Evolutionary conservation across 2,329 filamentous ascomycete species (phyloP).

Genomic region (Piedraia hortae): DNA sequence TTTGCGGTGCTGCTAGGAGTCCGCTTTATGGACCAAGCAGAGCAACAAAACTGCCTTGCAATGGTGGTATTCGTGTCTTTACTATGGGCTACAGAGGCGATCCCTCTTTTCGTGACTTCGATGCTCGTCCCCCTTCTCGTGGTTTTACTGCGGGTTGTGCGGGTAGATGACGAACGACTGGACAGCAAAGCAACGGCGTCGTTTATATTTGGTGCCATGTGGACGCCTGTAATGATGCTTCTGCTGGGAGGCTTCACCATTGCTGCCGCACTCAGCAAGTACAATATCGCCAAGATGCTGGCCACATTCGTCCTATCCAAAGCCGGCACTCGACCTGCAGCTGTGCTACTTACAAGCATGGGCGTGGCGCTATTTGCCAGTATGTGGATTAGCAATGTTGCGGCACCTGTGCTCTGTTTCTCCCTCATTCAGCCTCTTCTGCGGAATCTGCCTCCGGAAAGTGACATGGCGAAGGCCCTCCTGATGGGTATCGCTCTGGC

Average conservation of each 20-base stretch:
- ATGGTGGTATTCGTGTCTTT: constrained; percentile 82
- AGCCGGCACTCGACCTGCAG: constrained; percentile 68
- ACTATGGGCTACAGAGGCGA: constrained; percentile 92
- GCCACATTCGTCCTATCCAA: constrained; percentile 91
- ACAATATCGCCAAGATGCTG: constrained; percentile 91
- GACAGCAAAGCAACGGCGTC: constrained; percentile 54
- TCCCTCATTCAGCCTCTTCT: constrained; percentile 95
- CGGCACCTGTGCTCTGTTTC: constrained; percentile 86
- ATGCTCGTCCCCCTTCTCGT: constrained; percentile 80
- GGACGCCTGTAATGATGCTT: constrained; percentile 97
- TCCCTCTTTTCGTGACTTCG: constrained; percentile 89
- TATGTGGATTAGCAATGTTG: constrained; percentile 98
- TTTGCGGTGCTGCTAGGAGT: constrained; percentile 49
- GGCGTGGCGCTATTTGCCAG: constrained; percentile 91
- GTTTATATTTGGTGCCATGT: constrained; percentile 86
- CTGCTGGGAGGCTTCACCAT: constrained; percentile 88
- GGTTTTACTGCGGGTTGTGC: constrained; percentile 61
- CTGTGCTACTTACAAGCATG: constrained; percentile 91
- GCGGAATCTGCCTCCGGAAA: constrained; percentile 70
- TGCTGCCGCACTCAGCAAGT: constrained; percentile 82
- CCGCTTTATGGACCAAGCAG: constrained; percentile 59
- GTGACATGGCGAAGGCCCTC: constrained; percentile 78
- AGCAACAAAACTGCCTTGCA: constrained; percentile 89
- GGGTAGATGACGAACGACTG: constrained; percentile 44
- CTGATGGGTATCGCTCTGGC: constrained; percentile 86